Evolutionary conservation across 331 rosid species (phyloP).

Genomic region (Malus hybrid): DNA sequence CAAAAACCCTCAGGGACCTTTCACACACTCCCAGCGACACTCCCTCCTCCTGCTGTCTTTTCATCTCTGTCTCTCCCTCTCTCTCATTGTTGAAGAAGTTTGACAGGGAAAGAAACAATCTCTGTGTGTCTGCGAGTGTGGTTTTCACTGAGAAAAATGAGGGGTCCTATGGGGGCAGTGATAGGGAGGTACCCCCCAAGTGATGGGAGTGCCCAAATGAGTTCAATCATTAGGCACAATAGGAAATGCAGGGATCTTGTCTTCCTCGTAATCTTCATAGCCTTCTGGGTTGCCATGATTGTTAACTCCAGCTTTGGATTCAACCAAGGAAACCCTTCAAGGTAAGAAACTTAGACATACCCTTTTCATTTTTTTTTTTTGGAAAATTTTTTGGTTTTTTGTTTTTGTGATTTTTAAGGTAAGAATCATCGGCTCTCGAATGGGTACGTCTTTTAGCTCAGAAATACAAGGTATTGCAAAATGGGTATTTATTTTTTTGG

Average conservation of each 20-base stretch:
- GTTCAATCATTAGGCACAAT: constrained; percentile 76
- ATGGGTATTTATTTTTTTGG: constrained; percentile 1
- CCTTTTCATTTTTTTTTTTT: not conserved
- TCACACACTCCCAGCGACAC: constrained; percentile 11
- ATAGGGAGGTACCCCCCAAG: constrained; percentile 89
- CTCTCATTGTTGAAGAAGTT: constrained; percentile 17
- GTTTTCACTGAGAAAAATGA: constrained; percentile 31
- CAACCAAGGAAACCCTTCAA: constrained; percentile 82
- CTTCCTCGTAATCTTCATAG: constrained; percentile 65
- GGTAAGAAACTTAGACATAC: constrained; percentile 38
- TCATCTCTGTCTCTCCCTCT: not conserved
- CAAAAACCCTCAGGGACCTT: not conserved
- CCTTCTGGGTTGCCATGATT: constrained; percentile 97
- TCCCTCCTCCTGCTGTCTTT: not conserved
- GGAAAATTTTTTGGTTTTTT: constrained; percentile 2
- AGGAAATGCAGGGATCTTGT: constrained; percentile 82
- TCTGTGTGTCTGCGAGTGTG: not conserved
- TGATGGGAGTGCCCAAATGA: constrained; percentile 69
- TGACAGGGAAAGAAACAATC: not conserved
- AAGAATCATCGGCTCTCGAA: constrained; percentile 4
- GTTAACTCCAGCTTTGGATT: constrained; percentile 97
- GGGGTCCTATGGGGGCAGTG: constrained; percentile 95
- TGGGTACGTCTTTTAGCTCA: constrained; percentile 12
- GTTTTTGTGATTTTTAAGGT: constrained; percentile 4
- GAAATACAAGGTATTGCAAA: not conserved